Base-by-base conservation (phyloP, 2,329 filamentous ascomycete genomes). In the Colletotrichum acutatum region DNA sequence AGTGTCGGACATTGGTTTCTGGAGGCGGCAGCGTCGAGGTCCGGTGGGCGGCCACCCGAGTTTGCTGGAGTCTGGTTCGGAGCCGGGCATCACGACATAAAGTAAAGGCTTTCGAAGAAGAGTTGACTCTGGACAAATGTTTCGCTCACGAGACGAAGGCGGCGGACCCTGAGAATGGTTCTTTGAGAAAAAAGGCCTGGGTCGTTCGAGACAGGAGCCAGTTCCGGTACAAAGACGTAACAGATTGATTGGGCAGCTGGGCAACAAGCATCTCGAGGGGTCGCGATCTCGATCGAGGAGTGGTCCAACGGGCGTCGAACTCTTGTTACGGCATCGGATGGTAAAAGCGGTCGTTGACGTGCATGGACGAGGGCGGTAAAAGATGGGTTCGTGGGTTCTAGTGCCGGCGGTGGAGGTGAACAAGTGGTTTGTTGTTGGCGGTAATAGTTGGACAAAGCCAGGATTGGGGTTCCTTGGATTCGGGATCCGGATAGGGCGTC, bases 1-100 rank as follows among this genome's bases (percentile, higher is more conserved):
- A 66, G 56, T 71, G 66, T 71, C 71, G 71, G 71, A 61, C 6
- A 28, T 73, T 70, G 60, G 61, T 66, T 70, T 56, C 60, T 66
- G 66, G 26, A n/a, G 32, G 42, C 7, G 66, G 54, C 64, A 61
- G 32, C 34, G 46, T 56, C 30, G 34, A 60, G 16, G 60, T 32
- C 46, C 56, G 56, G 53, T 64, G 56, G 46, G 16, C 70, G 66
- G 66, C 32, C 60, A 26, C 24, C 34, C 56, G 60, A 61, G 56
- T 34, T 34, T 58, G 30, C 46, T 61, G 26, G 71, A 32, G 61
- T 34, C 22, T 28, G 52, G n/a, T 24, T 22, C n/a, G 56, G 42
- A 54, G 60, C 42, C 54, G 66, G 61, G 34, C 49, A 62, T 46
- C 46, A 11, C 56, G 46, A 71, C 22, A 24, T 61, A n/a, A 49